phyloP scores from a whole-genome alignment of 805 yeast species.

The Starmera dryadoides region DNA sequence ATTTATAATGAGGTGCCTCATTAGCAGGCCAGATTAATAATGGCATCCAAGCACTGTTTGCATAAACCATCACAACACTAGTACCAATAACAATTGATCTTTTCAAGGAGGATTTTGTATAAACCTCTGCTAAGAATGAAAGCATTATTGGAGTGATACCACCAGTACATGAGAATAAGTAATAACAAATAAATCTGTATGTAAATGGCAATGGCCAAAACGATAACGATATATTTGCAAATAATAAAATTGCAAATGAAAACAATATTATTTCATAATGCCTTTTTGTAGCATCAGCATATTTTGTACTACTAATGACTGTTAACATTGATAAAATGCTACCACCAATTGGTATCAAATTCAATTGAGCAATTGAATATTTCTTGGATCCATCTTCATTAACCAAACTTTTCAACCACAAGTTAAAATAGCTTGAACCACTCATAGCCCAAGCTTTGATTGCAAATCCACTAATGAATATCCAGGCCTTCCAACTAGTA shows the following conservation, averaged over 20 bases:
- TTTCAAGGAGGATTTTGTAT: conserved; percentile 27
- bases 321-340: conserved; percentile 9
- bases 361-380: conserved; percentile 4
- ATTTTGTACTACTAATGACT: conserved; percentile 7
- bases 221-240: conserved; percentile 4
- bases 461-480: conserved; percentile 3
- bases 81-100: conserved; percentile 32
- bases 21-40: conserved; percentile 35
- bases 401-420: conserved; percentile 2
- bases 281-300: conserved; percentile 8
- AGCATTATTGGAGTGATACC: conserved; percentile 7
- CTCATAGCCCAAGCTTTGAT: background rate
- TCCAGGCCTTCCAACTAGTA: conserved; percentile 7
- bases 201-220: conserved; percentile 1
- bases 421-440: conserved; percentile 2
- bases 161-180: conserved; percentile 7
- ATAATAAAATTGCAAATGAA: background rate
- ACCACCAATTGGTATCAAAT: conserved; percentile 16
- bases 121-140: conserved; percentile 10
- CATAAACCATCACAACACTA: conserved; percentile 37
- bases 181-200: conserved; percentile 10
- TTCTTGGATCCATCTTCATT: conserved; percentile 1
- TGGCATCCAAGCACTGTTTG: conserved; percentile 36
- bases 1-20: conserved; percentile 34
- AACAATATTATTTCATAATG: conserved; percentile 2